phyloP scores from a whole-genome alignment of 1,284 basidiomycete species.

The Naganishia sp. region DNA sequence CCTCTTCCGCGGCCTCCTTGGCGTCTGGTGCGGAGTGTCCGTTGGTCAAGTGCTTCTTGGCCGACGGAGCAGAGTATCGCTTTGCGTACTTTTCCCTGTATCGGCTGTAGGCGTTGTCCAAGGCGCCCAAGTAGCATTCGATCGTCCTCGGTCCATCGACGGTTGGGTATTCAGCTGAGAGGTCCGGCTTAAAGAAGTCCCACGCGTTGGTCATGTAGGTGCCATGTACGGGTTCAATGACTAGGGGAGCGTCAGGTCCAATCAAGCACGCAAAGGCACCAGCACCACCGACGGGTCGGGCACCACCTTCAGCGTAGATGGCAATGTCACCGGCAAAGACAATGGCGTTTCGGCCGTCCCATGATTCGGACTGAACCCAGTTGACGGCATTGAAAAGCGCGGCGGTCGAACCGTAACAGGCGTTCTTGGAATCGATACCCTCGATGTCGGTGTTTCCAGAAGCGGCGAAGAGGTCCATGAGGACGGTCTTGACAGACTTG shows the following conservation, averaged over 20 bases:
- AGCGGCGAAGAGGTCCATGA: slow-evolving; percentile 95
- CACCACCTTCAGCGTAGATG: slow-evolving; percentile 93
- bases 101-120: slow-evolving; percentile 84
- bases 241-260: slow-evolving; percentile 91
- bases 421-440: slow-evolving; percentile 98
- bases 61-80: slow-evolving; percentile 49
- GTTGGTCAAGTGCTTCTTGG: slow-evolving; percentile 45
- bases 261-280: slow-evolving; percentile 93
- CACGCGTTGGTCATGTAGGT: slow-evolving; percentile 97
- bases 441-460: slow-evolving; percentile 96
- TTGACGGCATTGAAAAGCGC: slow-evolving; percentile 97
- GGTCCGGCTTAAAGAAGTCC: slow-evolving; percentile 96
- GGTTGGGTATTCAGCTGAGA: slow-evolving; percentile 67
- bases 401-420: slow-evolving; percentile 97
- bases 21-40: slow-evolving; percentile 58
- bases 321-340: slow-evolving; percentile 98
- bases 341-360: slow-evolving; percentile 97
- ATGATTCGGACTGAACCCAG: slow-evolving; percentile 95
- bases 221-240: slow-evolving; percentile 93
- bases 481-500: slow-evolving; percentile 96
- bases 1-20: slow-evolving; percentile 37
- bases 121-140: slow-evolving; percentile 89
- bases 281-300: slow-evolving; percentile 94
- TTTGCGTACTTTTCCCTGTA: slow-evolving; percentile 82
- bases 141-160: slow-evolving; percentile 97